phyloP scores from a whole-genome alignment of 352 stramenopile genomes.

The Phytophthora kernoviae region DNA sequence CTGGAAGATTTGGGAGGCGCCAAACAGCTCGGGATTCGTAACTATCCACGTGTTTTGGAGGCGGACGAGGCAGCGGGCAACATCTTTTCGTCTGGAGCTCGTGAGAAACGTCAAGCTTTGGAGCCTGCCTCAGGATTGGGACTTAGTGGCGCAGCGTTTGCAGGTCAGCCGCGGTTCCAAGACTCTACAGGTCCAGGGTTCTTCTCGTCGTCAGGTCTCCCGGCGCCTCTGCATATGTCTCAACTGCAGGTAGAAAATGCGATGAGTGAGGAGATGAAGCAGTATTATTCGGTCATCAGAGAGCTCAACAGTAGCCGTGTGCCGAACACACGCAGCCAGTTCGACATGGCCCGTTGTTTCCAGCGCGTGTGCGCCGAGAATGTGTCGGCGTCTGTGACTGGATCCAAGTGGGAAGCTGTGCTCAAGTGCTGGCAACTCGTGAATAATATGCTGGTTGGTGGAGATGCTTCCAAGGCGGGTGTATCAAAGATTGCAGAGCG shows the following conservation, averaged over 20 bases:
- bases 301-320: constrained; percentile 76
- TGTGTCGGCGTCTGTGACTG: constrained; percentile 58
- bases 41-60: constrained; percentile 70
- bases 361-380: constrained; percentile 56
- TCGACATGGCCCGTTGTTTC: constrained; percentile 66
- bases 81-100: constrained; percentile 51
- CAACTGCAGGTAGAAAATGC: constrained; percentile 66
- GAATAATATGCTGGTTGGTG: constrained; percentile 61
- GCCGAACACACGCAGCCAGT: constrained; percentile 72
- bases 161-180: constrained; percentile 57
- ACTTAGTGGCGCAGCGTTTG: constrained; percentile 54
- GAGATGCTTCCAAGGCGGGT: constrained; percentile 45
- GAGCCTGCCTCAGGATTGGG: constrained; percentile 41
- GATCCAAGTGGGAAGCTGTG: constrained; percentile 75
- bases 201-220: constrained; percentile 32
- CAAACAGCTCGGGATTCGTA: constrained; percentile 70
- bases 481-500: constrained; percentile 57
- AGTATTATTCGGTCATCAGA: constrained; percentile 73
- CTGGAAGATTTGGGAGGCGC: constrained; percentile 71
- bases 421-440: constrained; percentile 87
- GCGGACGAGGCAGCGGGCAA: constrained; percentile 40
- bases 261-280: constrained; percentile 87
- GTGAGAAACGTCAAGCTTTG: constrained; percentile 37
- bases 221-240: constrained; percentile 59
- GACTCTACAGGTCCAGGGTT: too few species aligned